phyloP scores from a whole-genome alignment of 495 filamentous ascomycete species.

The Penicillium pulvis region DNA sequence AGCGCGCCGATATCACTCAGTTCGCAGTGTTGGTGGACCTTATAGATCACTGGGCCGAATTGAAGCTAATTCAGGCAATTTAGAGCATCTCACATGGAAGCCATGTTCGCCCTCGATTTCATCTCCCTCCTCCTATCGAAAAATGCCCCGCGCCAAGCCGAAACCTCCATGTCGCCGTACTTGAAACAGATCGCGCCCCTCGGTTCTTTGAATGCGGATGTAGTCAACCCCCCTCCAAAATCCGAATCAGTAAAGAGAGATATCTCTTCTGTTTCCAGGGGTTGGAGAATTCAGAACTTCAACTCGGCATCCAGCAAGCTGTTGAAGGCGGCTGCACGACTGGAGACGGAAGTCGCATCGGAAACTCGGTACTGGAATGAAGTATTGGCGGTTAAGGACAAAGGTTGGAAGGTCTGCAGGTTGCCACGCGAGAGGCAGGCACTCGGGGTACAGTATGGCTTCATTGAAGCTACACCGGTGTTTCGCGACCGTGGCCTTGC shows the following conservation, averaged over 20 bases:
- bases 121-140: conserved; percentile 83
- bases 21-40: conserved; percentile 43
- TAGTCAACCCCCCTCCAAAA: conserved; percentile 59
- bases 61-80: background rate
- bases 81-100: conserved; percentile 66
- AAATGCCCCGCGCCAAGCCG: conserved; percentile 66
- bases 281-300: conserved; percentile 77
- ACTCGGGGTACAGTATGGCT: conserved; percentile 86
- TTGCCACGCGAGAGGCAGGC: conserved; percentile 71
- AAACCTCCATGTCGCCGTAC: conserved; percentile 64
- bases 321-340: conserved; percentile 66
- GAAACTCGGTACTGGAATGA: conserved; percentile 91
- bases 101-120: conserved; percentile 73
- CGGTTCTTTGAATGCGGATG: conserved; percentile 74
- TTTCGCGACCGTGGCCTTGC: conserved; percentile 81
- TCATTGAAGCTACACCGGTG: conserved; percentile 71
- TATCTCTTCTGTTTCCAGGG: conserved; percentile 61
- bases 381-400: conserved; percentile 74
- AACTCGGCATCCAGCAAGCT: conserved; percentile 73
- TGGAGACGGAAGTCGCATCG: conserved; percentile 72
- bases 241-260: conserved; percentile 55
- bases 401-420: conserved; percentile 80
- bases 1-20: conserved; percentile 46
- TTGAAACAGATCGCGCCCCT: conserved; percentile 70
- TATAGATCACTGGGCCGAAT: background rate